Conservation (phyloP, 768 basidiomycete genomes). For the Lyophyllum shimeji region DNA sequence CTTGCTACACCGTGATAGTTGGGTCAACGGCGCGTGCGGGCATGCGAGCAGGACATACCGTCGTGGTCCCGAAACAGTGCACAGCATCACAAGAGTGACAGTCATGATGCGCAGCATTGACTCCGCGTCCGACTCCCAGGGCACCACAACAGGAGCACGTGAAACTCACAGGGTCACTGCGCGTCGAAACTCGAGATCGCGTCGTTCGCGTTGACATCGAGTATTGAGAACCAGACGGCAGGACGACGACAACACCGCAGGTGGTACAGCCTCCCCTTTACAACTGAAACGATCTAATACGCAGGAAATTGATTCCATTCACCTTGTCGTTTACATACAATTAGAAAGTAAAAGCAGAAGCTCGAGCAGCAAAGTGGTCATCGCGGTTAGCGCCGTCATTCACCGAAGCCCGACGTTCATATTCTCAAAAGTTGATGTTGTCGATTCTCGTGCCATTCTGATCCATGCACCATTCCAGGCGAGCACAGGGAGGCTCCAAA, state of each 20-base stretch:
- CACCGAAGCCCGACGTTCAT: not conserved
- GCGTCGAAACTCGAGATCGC: not conserved
- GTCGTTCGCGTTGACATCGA: no score
- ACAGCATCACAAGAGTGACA: not conserved
- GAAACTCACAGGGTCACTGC: not conserved
- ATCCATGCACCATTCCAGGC: conserved; percentile 57
- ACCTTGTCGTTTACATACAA: no score
- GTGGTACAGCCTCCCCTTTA: no score
- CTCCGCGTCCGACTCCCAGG: not conserved
- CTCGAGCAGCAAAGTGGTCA: no score
- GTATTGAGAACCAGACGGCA: no score
- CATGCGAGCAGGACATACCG: not conserved
- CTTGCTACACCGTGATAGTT: not conserved
- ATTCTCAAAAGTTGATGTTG: conserved; percentile 11
- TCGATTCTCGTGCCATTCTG: conserved; percentile 50
- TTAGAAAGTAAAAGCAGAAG: no score
- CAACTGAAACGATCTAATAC: no score
- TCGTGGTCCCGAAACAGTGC: not conserved
- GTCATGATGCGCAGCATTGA: no score
- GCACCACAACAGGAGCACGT: not conserved
- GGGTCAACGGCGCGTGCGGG: not conserved
- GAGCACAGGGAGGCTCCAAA: conserved; percentile 57
- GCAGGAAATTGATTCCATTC: no score
- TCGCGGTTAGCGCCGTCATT: not conserved
- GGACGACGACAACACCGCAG: no score